Evolutionary conservation across 2,329 filamentous ascomycete genomes (phyloP).

Genomic region (Aspergillus sp.): DNA sequence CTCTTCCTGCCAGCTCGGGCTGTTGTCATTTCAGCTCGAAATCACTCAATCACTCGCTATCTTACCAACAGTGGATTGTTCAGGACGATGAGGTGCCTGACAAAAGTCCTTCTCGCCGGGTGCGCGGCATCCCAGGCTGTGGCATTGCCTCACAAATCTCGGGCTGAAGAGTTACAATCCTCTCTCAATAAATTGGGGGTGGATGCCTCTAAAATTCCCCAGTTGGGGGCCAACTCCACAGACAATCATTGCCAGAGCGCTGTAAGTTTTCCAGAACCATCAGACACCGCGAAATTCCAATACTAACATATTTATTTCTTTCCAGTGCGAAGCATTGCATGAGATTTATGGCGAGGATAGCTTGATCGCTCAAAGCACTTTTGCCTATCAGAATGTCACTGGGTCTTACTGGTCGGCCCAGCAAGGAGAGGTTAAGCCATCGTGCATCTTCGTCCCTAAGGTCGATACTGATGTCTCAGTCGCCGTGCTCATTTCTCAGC

Average conservation of each 20-base stretch:
- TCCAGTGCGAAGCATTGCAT: constrained; percentile 15
- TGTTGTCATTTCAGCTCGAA: neutral
- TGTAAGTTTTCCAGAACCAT: neutral
- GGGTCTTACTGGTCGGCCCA: constrained; percentile 38
- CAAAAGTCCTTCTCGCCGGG: neutral
- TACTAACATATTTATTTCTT: neutral
- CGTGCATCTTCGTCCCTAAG: constrained; percentile 35
- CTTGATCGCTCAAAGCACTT: constrained; percentile 17
- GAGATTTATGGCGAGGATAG: constrained; percentile 16
- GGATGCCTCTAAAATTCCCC: neutral
- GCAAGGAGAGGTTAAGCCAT: constrained; percentile 34
- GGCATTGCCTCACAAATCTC: neutral
- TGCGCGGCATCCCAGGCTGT: neutral
- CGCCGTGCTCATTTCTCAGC: constrained; percentile 30
- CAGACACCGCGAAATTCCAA: no score
- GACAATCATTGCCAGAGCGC: neutral
- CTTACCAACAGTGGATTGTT: neutral
- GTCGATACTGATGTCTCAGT: constrained; percentile 30
- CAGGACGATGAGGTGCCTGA: neutral
- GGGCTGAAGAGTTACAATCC: neutral
- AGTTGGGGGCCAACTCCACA: neutral
- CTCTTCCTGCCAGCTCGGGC: neutral
- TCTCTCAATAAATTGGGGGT: neutral
- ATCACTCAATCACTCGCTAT: neutral
- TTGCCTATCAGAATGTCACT: constrained; percentile 22